Evolutionary conservation across 805 yeast species (phyloP), one percentile per base, ranked within the genome.

Genomic region (Wickerhamomyces mucosus): DNA sequence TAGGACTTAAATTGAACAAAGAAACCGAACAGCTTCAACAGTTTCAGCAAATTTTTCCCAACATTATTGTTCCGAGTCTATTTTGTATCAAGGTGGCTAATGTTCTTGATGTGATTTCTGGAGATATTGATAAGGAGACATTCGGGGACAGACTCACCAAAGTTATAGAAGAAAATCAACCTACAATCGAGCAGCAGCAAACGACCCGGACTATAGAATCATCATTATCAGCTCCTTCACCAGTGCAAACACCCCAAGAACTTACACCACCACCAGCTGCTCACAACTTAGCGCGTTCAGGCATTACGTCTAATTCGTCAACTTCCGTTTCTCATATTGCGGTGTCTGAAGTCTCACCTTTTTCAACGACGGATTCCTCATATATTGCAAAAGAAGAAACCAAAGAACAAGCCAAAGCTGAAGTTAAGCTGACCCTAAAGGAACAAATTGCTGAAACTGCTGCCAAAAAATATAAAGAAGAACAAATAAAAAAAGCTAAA

Each of bases 41-140:
- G 40, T 75, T 79, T 43, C 56, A 63, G 21, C 75, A 73, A 38
- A 56, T 78, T n/a, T 76, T 75, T 39, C 74, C 74, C 3, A 54
- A 61, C 13, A 56, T 65, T 7, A 45, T 43, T 1, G 60, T 65
- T 4, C 88, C 88, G 2, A 65, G 81, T 39, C 55, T 78, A 16
- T 66, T 71, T 44, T 55, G 78, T 11, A 60, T 81, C n/a, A 55
- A 51, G 21, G 54, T 59, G 9, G 74, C 78, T 6, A 48, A 56
- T 24, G 58, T 75, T 5, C 38, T 69, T 21, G 73, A 65, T 28
- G 42, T 61, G 3, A 53, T 74, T 9, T 52, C 55, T 7, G 63
- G 55, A 6, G 60, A 53, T 3, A 41, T 55, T 3, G 27, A 49
- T 8, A 37, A 34, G 14, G 51, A 39, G 5, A 47, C 41, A 19